Evolutionary conservation across 805 yeast species (phyloP), one percentile per base, ranked within the genome.

Genomic region (Saturnispora sanitii): DNA sequence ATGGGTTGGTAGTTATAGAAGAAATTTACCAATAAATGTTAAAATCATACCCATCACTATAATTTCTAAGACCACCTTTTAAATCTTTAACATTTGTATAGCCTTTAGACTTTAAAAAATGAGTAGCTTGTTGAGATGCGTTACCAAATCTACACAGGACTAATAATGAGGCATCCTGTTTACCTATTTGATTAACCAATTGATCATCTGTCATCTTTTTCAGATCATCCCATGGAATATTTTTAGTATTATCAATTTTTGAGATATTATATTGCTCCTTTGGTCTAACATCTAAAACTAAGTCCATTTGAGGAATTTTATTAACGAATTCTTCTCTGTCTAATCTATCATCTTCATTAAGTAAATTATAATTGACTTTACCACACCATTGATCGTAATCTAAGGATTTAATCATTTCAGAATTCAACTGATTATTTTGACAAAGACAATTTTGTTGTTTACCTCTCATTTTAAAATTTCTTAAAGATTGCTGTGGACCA

Each of bases 121-220:
- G 59, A 1, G 82, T 78, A 0, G 95, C 94, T 15, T 76, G 58
- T 52, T 83, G 87, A 0, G 97, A 88, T 56, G 92, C 97, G 57
- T 85, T 87, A 8, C 98, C 98, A 54, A 69, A 78, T 25, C 96
- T 68, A 59, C 98, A 92, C 16, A 90, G 66, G 0, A 86, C 82
- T 41, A 68, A 71, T 0, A 82, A 56, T 4, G 47, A 49, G 8
- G 41, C 35, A 4, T 38, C 36, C 4, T 40, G 19, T 2, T 4
- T 25, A 26, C 49, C 47, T 12, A 47, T 13, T 12, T 30, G 28
- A 12, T 30, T 28, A 2, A 50, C 43, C 3, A 52, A 12, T 9
- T 43, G 15, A 4, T 42, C 43, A 3, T 48, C 41, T n/a, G 49
- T 54, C 42, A 57, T 56, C 37, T 55, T 60, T 35, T 67, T 62